These are phyloP conservation scores for Trypanosomatidae sp. DNA, from an alignment of 208 protist species.

Conservation along the genomic window DNA sequence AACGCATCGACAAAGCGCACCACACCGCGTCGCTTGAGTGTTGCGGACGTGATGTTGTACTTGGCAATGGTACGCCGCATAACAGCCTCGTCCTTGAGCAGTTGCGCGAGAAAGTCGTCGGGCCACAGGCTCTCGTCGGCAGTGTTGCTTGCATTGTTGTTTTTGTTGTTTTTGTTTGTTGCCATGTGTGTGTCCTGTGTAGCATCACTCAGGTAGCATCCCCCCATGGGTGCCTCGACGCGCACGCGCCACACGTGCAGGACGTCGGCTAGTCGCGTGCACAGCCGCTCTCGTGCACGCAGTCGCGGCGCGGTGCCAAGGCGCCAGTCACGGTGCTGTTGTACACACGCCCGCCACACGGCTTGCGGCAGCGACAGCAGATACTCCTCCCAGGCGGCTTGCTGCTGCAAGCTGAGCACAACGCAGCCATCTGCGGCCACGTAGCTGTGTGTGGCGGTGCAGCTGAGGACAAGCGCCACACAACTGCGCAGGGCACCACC, in stretches of 20 bases:
- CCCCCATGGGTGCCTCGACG: conserved; percentile 33
- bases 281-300: conserved; percentile 36
- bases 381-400: conserved; percentile 67
- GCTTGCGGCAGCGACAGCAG: conserved; percentile 46
- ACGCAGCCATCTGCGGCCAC: conserved; percentile 65
- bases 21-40: conserved; percentile 51
- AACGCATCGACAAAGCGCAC: conserved; percentile 36
- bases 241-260: conserved; percentile 47
- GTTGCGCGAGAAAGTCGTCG: conserved; percentile 32
- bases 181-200: no score
- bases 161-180: no score
- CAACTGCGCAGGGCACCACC: conserved; percentile 43
- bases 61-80: conserved; percentile 51
- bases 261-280: conserved; percentile 48
- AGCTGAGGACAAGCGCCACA: conserved; percentile 54
- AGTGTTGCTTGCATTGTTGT: no score
- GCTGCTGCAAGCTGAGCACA: conserved; percentile 47
- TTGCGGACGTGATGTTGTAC: conserved; percentile 63
- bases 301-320: conserved; percentile 48
- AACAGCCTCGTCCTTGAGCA: conserved; percentile 51
- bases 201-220: no score
- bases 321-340: conserved; percentile 60
- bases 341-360: conserved; percentile 57
- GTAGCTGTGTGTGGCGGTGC: conserved; percentile 36
- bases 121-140: no score